phyloP scores from a whole-genome alignment of 192 early-diverging fungal genomes.

The Coemansia javaensis region DNA sequence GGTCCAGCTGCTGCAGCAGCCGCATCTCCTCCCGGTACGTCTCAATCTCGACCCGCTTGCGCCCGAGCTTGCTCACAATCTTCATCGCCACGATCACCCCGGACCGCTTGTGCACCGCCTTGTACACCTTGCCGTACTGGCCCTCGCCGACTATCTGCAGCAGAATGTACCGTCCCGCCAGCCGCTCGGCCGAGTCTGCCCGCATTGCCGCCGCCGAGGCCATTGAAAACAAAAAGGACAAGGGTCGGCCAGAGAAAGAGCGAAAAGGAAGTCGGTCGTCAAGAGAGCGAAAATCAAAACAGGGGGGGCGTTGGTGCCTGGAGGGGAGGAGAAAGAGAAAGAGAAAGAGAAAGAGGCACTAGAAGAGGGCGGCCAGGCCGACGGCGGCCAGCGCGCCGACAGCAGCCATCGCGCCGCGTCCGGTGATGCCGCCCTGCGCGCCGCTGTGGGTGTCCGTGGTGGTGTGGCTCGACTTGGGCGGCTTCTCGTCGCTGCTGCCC shows the following conservation, averaged over 20 bases:
- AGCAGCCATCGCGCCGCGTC: conserved; percentile 9
- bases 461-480: conserved; percentile 4
- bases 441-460: conserved; percentile 1
- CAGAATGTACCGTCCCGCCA: conserved; percentile 38
- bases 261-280: too few relatives aligned
- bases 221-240: too few relatives aligned
- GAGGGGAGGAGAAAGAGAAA: too few relatives aligned
- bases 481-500: neutral
- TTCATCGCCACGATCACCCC: conserved; percentile 47
- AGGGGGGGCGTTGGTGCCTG: too few relatives aligned
- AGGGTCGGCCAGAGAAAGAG: too few relatives aligned
- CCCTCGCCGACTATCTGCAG: conserved; percentile 50
- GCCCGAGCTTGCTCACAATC: conserved; percentile 39
- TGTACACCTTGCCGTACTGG: conserved; percentile 52
- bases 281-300: too few relatives aligned
- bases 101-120: conserved; percentile 30
- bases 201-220: too few relatives aligned
- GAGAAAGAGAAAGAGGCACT: neutral
- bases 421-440: neutral
- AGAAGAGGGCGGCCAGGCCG: conserved; percentile 32
- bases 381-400: conserved; percentile 15
- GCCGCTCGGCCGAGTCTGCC: conserved; percentile 5
- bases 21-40: conserved; percentile 51
- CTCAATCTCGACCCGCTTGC: conserved; percentile 39
- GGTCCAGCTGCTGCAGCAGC: conserved; percentile 42